Conservation (phyloP, 192 early-diverging fungal genomes). For the Geosiphon pyriformis region DNA sequence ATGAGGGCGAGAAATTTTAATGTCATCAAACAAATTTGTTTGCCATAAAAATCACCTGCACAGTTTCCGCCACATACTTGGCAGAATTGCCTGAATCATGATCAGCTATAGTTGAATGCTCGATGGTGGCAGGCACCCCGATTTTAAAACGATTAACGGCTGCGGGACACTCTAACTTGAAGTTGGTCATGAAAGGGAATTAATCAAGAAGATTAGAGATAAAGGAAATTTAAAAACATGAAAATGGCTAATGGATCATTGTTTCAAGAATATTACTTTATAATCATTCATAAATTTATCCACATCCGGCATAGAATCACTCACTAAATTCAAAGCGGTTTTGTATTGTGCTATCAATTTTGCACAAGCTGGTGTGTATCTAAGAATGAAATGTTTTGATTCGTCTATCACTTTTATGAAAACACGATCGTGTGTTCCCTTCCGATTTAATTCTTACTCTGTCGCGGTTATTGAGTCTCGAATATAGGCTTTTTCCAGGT, state of each 20-base stretch:
- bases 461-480: constrained; percentile 74
- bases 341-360: constrained; percentile 91
- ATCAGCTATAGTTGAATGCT: constrained; percentile 64
- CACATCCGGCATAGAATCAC: constrained; percentile 59
- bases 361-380: constrained; percentile 84
- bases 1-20: not conserved
- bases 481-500: constrained; percentile 90
- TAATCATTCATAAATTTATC: constrained; percentile 75
- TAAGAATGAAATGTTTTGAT: constrained; percentile 22
- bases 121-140: constrained; percentile 94
- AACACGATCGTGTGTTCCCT: not conserved
- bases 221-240: too few relatives aligned
- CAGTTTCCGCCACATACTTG: constrained; percentile 80
- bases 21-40: not conserved
- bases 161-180: constrained; percentile 74
- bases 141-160: constrained; percentile 83
- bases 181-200: not conserved
- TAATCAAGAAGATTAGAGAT: not conserved
- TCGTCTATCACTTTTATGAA: not conserved
- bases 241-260: too few relatives aligned
- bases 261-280: constrained; percentile 48
- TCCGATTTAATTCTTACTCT: constrained; percentile 59
- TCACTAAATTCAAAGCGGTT: constrained; percentile 65
- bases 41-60: constrained; percentile 34
- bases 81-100: constrained; percentile 52